phyloP scores from a whole-genome alignment of 2,329 filamentous ascomycete genomes.

The Apiospora malaysiana region DNA sequence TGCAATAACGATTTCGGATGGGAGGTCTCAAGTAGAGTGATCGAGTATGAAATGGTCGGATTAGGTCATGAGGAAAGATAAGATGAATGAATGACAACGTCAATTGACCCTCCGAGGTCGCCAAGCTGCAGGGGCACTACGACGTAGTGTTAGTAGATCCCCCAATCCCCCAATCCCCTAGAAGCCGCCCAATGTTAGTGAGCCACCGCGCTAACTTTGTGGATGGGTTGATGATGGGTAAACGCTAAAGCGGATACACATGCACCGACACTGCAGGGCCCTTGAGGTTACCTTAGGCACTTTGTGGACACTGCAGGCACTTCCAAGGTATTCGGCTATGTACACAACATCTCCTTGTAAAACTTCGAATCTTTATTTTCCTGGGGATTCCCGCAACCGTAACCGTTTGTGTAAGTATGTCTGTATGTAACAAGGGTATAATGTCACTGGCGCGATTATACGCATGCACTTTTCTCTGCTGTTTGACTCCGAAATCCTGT shows the following conservation, averaged over 20 bases:
- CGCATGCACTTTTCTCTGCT: slow-evolving; percentile 8
- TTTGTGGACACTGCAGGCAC: neutral
- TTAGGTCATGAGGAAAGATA: slow-evolving; percentile 12
- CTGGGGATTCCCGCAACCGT: neutral
- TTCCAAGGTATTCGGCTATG: no score
- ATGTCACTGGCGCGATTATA: neutral
- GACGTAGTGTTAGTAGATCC: no score
- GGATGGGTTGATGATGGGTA: neutral
- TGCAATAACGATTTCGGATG: neutral
- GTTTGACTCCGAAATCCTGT: slow-evolving; percentile 5
- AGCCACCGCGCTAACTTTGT: neutral
- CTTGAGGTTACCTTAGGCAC: no score
- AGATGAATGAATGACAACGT: slow-evolving; percentile 11
- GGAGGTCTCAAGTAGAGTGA: neutral
- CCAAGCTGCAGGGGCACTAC: neutral
- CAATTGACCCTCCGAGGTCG: slow-evolving; percentile 10
- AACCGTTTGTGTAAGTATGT: neutral
- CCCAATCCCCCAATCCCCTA: no score
- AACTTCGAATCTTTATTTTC: neutral
- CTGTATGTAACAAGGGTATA: neutral
- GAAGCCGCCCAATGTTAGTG: neutral
- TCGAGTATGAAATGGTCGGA: neutral
- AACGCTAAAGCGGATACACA: slow-evolving; percentile 4
- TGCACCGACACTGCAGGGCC: neutral
- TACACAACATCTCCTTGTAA: neutral